Evolutionary conservation across 371 early-diverging fungal species (phyloP).

Genomic region (Circinella umbellata): DNA sequence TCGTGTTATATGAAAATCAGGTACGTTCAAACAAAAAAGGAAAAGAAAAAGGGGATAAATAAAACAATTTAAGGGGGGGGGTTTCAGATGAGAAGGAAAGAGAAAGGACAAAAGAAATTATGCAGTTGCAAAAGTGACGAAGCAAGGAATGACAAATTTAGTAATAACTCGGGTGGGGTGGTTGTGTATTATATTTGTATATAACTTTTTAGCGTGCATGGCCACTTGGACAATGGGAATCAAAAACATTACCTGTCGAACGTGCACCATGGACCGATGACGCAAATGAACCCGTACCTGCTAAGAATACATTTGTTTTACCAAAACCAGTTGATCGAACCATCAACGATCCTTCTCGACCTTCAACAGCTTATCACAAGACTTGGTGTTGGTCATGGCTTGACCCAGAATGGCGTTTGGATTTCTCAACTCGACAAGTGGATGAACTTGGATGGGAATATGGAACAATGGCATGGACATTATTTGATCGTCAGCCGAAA

Average conservation of each 20-base stretch:
- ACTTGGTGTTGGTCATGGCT: constrained; percentile 24
- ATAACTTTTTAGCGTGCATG: constrained; percentile 14
- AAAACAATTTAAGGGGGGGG: no score
- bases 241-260: constrained; percentile 10
- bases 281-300: constrained; percentile 7
- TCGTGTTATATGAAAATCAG: constrained; percentile 26
- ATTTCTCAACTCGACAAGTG: constrained; percentile 5
- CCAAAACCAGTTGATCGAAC: constrained; percentile 11
- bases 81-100: no score
- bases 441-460: constrained; percentile 28
- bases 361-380: constrained; percentile 7
- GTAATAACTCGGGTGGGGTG: no score
- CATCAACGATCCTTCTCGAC: not conserved
- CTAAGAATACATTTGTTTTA: constrained; percentile 16
- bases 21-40: constrained; percentile 4
- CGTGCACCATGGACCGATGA: constrained; percentile 25
- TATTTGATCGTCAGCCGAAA: constrained; percentile 22
- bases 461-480: constrained; percentile 22
- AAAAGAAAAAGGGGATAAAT: no score
- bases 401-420: constrained; percentile 22
- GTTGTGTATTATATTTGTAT: no score
- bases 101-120: no score
- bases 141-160: no score
- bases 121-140: no score
- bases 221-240: constrained; percentile 26